A percentile compares a stretch with the other conserved stretches of the same genome.
Evolutionary conservation across 2,329 filamentous ascomycete species (phyloP).

Genomic region (Drechslera avenae): DNA sequence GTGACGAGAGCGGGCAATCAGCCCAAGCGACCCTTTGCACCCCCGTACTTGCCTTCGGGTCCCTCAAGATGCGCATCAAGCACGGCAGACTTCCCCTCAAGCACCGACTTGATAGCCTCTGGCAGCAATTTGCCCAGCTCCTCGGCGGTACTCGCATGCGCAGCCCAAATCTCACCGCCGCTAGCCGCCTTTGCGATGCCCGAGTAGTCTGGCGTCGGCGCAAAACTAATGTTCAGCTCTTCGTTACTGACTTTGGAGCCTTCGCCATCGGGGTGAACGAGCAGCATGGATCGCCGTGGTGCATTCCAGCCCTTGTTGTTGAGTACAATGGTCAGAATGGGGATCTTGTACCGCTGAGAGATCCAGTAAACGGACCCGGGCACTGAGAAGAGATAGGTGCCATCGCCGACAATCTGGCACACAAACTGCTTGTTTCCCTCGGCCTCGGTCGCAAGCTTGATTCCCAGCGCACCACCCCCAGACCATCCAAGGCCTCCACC

Average conservation of each 20-base stretch:
- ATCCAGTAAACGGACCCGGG: slow-evolving; percentile 73
- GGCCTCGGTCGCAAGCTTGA: slow-evolving; percentile 71
- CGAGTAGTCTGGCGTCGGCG: slow-evolving; percentile 68
- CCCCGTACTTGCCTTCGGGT: slow-evolving; percentile 59
- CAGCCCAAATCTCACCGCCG: slow-evolving; percentile 67
- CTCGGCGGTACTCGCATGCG: slow-evolving; percentile 60
- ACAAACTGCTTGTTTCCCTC: slow-evolving; percentile 50
- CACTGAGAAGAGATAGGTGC: slow-evolving; percentile 69
- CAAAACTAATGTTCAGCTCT: slow-evolving; percentile 70
- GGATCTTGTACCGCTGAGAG: slow-evolving; percentile 67
- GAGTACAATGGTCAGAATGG: slow-evolving; percentile 68
- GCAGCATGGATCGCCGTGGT: slow-evolving; percentile 63
- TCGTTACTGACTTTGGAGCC: slow-evolving; percentile 66
- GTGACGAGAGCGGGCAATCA: too few species aligned
- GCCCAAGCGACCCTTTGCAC: slow-evolving; percentile 29
- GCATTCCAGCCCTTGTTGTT: slow-evolving; percentile 77
- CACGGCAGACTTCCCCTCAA: slow-evolving; percentile 63
- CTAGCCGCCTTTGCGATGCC: slow-evolving; percentile 70
- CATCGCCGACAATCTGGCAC: slow-evolving; percentile 66
- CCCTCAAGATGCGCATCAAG: slow-evolving; percentile 66
- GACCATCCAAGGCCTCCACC: slow-evolving; percentile 82
- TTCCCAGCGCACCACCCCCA: slow-evolving; percentile 73
- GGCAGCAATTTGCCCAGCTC: slow-evolving; percentile 61
- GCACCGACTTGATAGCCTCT: slow-evolving; percentile 64
- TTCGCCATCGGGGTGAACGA: slow-evolving; percentile 69